These are phyloP conservation scores for Aureoboletus auriporus DNA, from an alignment of 768 basidiomycete species.

Conservation along the genomic window DNA sequence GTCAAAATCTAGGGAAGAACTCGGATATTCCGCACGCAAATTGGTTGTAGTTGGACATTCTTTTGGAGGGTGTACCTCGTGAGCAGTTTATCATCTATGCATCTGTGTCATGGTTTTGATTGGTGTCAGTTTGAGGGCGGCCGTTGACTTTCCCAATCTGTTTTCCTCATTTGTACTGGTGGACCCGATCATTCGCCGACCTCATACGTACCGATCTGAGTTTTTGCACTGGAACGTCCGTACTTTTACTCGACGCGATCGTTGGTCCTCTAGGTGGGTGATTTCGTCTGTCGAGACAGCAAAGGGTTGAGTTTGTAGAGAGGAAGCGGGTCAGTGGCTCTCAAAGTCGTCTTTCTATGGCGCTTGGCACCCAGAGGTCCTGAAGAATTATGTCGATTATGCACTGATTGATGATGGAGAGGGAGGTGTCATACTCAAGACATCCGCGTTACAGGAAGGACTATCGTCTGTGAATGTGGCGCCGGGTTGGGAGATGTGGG, in stretches of 20 bases:
- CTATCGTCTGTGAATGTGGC: constrained; percentile 48
- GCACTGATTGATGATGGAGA: constrained; percentile 38
- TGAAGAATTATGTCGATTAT: constrained; percentile 59
- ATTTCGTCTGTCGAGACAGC: neutral
- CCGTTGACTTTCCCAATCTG: constrained; percentile 56
- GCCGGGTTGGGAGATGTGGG: constrained; percentile 25
- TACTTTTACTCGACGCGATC: constrained; percentile 55
- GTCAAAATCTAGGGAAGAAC: no score
- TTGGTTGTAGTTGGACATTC: no score
- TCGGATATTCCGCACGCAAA: no score
- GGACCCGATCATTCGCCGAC: constrained; percentile 65
- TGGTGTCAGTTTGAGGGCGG: constrained; percentile 54
- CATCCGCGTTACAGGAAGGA: constrained; percentile 61
- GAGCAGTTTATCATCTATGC: no score
- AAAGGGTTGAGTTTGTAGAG: constrained; percentile 32
- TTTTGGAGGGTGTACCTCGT: no score
- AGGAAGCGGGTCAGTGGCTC: constrained; percentile 54
- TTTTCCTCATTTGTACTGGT: constrained; percentile 72
- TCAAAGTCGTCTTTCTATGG: constrained; percentile 59
- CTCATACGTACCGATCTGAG: neutral
- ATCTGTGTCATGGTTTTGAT: neutral
- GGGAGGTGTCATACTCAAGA: constrained; percentile 57
- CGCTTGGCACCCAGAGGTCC: constrained; percentile 62
- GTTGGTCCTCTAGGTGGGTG: constrained; percentile 60
- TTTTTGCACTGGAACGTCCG: constrained; percentile 21